Conservation (phyloP, 148 eudicot genomes). For the Rhododendron vialii region DNA sequence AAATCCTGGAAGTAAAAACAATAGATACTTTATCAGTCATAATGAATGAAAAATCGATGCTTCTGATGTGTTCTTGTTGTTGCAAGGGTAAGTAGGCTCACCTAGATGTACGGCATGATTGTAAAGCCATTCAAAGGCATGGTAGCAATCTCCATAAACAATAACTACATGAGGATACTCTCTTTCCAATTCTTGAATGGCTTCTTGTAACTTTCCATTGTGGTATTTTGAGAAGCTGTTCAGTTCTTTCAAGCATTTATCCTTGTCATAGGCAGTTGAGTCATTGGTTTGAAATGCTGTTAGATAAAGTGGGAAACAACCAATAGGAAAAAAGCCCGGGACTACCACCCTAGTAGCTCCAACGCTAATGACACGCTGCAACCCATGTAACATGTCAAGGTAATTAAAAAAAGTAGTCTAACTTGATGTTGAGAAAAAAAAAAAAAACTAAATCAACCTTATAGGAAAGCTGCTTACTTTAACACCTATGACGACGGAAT, state of each 20-base stretch:
- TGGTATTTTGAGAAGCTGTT: background rate
- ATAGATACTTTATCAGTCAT: background rate
- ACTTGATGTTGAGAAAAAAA: no score
- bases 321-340: constrained; percentile 25
- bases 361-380: constrained; percentile 19
- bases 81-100: background rate
- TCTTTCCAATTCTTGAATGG: background rate
- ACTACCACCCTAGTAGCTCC: constrained; percentile 26
- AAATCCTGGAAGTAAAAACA: background rate
- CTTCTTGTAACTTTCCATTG: constrained; percentile 10
- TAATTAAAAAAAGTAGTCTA: no score
- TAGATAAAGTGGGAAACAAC: constrained; percentile 21
- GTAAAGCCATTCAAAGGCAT: constrained; percentile 5
- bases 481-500: background rate
- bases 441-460: background rate
- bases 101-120: background rate
- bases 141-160: constrained; percentile 10
- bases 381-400: no score
- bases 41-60: background rate
- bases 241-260: background rate
- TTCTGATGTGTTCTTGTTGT: background rate
- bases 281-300: constrained; percentile 2
- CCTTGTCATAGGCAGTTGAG: constrained; percentile 5
- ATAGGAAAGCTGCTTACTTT: background rate
- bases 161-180: constrained; percentile 3